These are phyloP conservation scores for Irpex sp. DNA, from an alignment of 1,284 basidiomycete genomes.

Conservation along the genomic window DNA sequence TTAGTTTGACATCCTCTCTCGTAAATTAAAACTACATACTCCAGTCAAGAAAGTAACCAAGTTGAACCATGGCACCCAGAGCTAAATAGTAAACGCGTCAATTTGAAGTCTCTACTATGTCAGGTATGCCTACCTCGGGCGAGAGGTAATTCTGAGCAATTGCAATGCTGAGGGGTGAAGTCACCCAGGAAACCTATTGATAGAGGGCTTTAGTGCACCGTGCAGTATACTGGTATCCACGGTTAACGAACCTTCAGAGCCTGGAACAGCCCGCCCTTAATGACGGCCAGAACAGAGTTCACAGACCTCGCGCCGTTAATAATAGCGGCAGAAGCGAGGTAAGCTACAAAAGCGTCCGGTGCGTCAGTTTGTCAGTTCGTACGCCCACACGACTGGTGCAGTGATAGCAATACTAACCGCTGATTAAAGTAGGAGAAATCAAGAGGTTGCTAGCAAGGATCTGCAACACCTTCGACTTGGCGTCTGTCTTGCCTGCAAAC, in stretches of 20 bases:
- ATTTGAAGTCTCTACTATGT: background rate
- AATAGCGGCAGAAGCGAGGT: conserved; percentile 76
- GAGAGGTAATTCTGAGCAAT: conserved; percentile 75
- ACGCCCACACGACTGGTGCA: background rate
- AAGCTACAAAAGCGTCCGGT: conserved; percentile 27
- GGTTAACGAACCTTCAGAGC: conserved; percentile 58
- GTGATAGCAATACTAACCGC: conserved; percentile 20
- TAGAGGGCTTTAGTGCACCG: too few species aligned
- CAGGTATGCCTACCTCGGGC: conserved; percentile 54
- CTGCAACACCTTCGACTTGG: conserved; percentile 56
- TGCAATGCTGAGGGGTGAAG: conserved; percentile 64
- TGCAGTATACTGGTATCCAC: too few species aligned
- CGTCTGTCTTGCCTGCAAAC: conserved; percentile 73
- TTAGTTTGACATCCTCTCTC: conserved; percentile 3
- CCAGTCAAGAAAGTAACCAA: conserved; percentile 60
- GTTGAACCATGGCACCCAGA: conserved; percentile 77
- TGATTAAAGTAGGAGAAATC: conserved; percentile 72
- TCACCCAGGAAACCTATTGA: conserved; percentile 62
- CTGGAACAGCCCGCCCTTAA: conserved; percentile 70
- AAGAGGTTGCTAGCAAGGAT: conserved; percentile 77
- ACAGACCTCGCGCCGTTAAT: conserved; percentile 76
- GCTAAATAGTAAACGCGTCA: conserved; percentile 29
- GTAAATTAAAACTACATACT: conserved; percentile 31
- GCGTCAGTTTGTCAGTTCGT: conserved; percentile 1
- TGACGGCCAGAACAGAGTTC: conserved; percentile 62